These are phyloP conservation scores for Magnolia officinalis DNA, from an alignment of 164 flowering plant species.

Conservation along the genomic window DNA sequence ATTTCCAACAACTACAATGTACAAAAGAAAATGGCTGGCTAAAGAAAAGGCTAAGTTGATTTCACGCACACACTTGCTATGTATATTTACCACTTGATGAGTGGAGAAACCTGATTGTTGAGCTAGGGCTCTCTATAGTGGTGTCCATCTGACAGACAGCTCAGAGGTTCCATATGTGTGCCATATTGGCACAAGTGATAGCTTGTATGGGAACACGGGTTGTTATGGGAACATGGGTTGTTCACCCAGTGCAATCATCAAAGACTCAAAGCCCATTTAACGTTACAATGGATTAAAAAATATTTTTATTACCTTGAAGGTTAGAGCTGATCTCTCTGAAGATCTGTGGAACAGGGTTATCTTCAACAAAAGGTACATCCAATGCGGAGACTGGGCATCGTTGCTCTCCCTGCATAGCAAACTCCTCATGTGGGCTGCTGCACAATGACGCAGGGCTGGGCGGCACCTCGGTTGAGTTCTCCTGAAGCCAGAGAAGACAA, in stretches of 20 bases:
- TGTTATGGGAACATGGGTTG: background rate
- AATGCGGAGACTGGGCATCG: slow-evolving; percentile 56
- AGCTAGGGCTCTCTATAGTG: no score
- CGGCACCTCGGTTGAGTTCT: slow-evolving; percentile 93
- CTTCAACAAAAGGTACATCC: slow-evolving; percentile 46
- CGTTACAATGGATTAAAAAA: background rate
- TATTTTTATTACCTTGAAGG: slow-evolving; percentile 48
- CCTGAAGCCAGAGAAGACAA: slow-evolving; percentile 34
- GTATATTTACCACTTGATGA: no score
- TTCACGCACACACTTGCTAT: no score
- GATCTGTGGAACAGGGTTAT: slow-evolving; percentile 37
- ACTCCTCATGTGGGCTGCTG: slow-evolving; percentile 67
- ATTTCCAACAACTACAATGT: no score
- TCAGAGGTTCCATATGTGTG: background rate
- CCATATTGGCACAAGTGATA: background rate
- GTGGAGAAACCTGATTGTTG: no score
- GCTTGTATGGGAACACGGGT: background rate
- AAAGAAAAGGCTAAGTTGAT: no score
- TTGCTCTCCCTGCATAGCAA: slow-evolving; percentile 46
- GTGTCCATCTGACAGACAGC: background rate
- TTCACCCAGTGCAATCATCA: background rate
- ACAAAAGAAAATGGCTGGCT: no score
- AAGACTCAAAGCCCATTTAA: background rate
- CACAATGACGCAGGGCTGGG: slow-evolving; percentile 97
- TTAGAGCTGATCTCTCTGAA: slow-evolving; percentile 80